Conservation (phyloP, 768 basidiomycete genomes). For the Panus rudis region DNA sequence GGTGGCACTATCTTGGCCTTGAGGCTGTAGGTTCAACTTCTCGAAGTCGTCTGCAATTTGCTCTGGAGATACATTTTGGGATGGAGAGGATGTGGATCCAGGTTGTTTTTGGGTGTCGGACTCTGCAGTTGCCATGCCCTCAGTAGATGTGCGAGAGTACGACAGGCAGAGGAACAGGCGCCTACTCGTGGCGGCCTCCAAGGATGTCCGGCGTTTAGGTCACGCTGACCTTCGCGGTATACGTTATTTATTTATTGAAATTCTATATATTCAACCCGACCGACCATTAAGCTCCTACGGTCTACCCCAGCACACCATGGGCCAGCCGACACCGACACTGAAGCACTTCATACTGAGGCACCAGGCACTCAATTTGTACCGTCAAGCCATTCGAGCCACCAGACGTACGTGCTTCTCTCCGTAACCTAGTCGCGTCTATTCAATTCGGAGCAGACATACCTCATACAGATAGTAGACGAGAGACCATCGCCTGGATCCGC, state of each 20-base stretch:
- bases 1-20: conserved; percentile 15
- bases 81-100: background rate
- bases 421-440: conserved; percentile 3
- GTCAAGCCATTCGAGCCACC: conserved; percentile 61
- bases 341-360: conserved; percentile 72
- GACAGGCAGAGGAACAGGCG: conserved; percentile 5
- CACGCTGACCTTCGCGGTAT: no score
- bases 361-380: conserved; percentile 55
- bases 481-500: conserved; percentile 70
- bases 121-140: conserved; percentile 29
- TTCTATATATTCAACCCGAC: no score
- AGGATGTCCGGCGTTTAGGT: conserved; percentile 13
- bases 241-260: no score
- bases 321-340: conserved; percentile 42
- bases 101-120: conserved; percentile 4
- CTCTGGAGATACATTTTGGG: conserved; percentile 17
- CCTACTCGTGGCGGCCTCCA: conserved; percentile 4
- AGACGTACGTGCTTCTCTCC: conserved; percentile 37
- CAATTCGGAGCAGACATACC: conserved; percentile 43
- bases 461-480: conserved; percentile 50
- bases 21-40: conserved; percentile 25
- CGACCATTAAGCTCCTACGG: no score
- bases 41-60: conserved; percentile 26
- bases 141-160: conserved; percentile 3
- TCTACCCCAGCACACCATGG: no score